Conservation (phyloP, 345 rosid genomes). For the Murraya koenigii region DNA sequence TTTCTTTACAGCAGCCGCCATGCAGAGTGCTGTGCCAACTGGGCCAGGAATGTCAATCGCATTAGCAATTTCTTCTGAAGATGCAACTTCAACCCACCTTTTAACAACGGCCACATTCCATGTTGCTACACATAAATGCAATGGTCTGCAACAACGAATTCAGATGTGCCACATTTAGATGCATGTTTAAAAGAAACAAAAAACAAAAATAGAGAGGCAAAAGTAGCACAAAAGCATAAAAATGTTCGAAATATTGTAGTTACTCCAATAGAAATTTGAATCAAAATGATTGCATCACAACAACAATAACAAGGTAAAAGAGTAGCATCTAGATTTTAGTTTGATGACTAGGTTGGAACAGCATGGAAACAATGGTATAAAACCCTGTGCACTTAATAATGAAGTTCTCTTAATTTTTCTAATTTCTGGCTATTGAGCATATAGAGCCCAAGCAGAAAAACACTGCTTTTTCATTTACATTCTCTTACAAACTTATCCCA, state of each 20-base stretch:
- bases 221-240: neutral
- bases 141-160: slow-evolving; percentile 56
- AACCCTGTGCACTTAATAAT: neutral
- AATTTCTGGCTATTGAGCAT: neutral
- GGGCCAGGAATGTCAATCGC: slow-evolving; percentile 80
- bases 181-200: neutral
- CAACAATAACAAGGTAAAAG: neutral
- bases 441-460: neutral
- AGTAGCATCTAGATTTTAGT: neutral
- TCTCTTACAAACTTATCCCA: neutral
- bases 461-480: neutral
- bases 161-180: slow-evolving; percentile 10
- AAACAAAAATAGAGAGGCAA: neutral
- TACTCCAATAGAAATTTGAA: neutral
- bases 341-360: neutral
- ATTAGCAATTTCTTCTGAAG: slow-evolving; percentile 57
- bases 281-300: neutral
- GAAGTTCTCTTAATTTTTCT: neutral
- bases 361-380: neutral
- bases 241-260: slow-evolving; percentile 6
- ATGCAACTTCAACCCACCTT: slow-evolving; percentile 90
- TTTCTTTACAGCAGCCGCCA: slow-evolving; percentile 88
- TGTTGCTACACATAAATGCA: slow-evolving; percentile 83
- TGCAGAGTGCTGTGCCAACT: slow-evolving; percentile 85
- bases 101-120: slow-evolving; percentile 90